These are phyloP conservation scores for Candida michaelii DNA, from an alignment of 805 yeast species.

Conservation along the genomic window DNA sequence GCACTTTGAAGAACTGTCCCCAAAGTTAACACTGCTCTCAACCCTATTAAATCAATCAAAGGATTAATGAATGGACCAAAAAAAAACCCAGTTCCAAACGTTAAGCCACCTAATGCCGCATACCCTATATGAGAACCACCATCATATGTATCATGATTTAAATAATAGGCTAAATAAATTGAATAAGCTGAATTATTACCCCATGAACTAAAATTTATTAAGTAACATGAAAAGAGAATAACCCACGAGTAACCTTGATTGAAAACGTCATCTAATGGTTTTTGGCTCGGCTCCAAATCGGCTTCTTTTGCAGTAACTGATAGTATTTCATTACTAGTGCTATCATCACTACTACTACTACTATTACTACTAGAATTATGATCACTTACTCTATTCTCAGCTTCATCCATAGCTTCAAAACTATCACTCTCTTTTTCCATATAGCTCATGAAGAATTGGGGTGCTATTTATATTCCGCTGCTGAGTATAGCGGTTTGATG, in stretches of 20 bases:
- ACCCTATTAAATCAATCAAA: conserved; percentile 43
- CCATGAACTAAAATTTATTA: conserved; percentile 63
- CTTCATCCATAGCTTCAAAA: background rate
- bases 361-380: background rate
- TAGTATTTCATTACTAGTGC: background rate
- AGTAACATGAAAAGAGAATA: conserved; percentile 47
- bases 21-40: conserved; percentile 36
- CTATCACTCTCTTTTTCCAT: too few relatives aligned
- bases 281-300: background rate
- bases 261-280: conserved; percentile 31
- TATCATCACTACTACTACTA: background rate
- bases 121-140: conserved; percentile 59
- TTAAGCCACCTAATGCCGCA: conserved; percentile 66
- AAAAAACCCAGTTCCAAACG: conserved; percentile 52
- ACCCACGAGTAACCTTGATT: conserved; percentile 76
- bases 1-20: conserved; percentile 53
- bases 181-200: conserved; percentile 71
- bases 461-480: too few relatives aligned
- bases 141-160: conserved; percentile 47
- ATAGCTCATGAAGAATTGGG: too few relatives aligned
- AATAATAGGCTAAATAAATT: conserved; percentile 56
- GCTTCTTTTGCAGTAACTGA: background rate
- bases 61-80: conserved; percentile 52
- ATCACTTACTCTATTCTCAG: background rate
- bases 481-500: too few relatives aligned